Evolutionary conservation across 2,329 filamentous ascomycete species (phyloP).

Genomic region (Ceratocystis ficicola): DNA sequence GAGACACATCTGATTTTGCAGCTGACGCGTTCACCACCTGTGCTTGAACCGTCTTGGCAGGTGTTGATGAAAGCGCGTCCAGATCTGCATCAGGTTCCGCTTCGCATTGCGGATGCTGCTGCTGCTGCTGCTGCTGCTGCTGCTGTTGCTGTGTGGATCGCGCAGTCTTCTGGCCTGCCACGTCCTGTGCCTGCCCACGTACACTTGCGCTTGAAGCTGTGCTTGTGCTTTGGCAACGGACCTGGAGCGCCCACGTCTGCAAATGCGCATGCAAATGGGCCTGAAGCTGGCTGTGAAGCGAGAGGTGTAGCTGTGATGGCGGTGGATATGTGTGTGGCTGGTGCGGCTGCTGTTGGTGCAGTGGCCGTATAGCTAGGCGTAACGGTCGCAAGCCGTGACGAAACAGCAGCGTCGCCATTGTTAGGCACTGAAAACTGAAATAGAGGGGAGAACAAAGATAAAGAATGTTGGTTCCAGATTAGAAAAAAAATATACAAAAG

Average conservation of each 20-base stretch:
- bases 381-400: slow-evolving; percentile 11
- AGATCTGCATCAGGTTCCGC: neutral
- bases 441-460: neutral
- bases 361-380: neutral
- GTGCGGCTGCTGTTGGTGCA: neutral
- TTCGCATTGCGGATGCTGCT: neutral
- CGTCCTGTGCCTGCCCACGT: neutral
- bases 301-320: neutral
- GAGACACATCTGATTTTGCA: neutral
- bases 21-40: neutral
- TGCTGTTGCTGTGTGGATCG: neutral
- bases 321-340: slow-evolving; percentile 8
- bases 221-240: neutral
- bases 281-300: slow-evolving; percentile 1
- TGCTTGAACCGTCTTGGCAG: neutral
- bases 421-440: neutral
- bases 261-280: neutral
- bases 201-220: neutral
- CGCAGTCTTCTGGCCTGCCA: neutral
- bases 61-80: neutral
- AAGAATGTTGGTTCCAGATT: neutral
- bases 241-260: neutral
- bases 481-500: neutral
- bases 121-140: neutral
- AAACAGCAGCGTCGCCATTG: slow-evolving; percentile 11